Evolutionary conservation across 1,284 basidiomycete species (phyloP).

Genomic region (Trichosporon sp.): DNA sequence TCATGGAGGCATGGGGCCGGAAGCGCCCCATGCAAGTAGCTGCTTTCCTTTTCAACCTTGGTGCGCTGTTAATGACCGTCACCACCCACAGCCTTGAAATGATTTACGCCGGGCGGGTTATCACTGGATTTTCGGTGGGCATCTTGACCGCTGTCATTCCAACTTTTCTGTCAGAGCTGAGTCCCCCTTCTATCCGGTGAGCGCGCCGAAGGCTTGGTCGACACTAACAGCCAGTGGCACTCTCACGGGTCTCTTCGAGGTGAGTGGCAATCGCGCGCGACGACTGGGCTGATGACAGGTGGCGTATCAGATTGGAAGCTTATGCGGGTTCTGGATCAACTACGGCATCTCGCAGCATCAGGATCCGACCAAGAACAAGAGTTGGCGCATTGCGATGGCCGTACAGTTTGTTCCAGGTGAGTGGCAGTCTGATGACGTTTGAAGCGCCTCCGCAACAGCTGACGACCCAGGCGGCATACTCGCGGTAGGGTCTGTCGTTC

Average conservation of each 20-base stretch:
- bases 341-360: constrained; percentile 60
- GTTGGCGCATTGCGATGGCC: constrained; percentile 61
- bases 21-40: constrained; percentile 40
- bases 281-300: background rate
- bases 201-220: background rate
- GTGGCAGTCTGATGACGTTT: constrained; percentile 26
- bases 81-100: constrained; percentile 39
- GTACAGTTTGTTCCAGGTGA: constrained; percentile 61
- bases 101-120: constrained; percentile 50
- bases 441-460: background rate
- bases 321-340: constrained; percentile 59
- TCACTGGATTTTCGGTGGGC: constrained; percentile 51
- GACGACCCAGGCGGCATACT: constrained; percentile 50
- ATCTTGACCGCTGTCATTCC: constrained; percentile 45
- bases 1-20: constrained; percentile 45
- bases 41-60: constrained; percentile 50
- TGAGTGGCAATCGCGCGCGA: constrained; percentile 30
- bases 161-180: constrained; percentile 55
- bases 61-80: constrained; percentile 49
- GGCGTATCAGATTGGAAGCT: constrained; percentile 49
- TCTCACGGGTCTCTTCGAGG: constrained; percentile 61
- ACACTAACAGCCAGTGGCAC: constrained; percentile 38
- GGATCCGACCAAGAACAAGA: constrained; percentile 38
- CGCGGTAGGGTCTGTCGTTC: constrained; percentile 58
- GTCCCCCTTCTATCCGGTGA: constrained; percentile 34